These are phyloP conservation scores for Endogone sp. DNA, from an alignment of 192 early-diverging fungal species.

Conservation along the genomic window DNA sequence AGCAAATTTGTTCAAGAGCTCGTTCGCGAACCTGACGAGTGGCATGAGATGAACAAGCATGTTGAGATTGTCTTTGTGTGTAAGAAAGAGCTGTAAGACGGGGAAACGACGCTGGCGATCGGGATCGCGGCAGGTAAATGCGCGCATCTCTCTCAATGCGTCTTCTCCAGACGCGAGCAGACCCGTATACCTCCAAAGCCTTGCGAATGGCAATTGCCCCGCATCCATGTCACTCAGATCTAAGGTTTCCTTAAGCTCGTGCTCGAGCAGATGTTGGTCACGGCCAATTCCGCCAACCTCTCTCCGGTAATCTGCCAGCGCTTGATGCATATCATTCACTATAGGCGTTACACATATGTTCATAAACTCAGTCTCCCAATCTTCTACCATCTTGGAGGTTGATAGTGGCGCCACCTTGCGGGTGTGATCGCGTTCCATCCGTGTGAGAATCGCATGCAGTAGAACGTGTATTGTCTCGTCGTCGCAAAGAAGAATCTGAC, in stretches of 20 bases:
- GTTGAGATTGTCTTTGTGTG: conserved; percentile 4
- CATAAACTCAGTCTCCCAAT: conserved; percentile 6
- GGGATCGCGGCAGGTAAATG: conserved; percentile 5
- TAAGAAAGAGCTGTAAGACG: conserved; percentile 10
- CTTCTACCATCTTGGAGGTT: not conserved
- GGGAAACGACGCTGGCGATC: conserved; percentile 2
- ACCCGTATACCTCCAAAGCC: conserved; percentile 9
- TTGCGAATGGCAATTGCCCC: not conserved
- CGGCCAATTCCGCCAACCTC: not conserved
- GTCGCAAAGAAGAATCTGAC: not conserved
- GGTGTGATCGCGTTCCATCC: not conserved
- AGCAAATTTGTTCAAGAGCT: not conserved
- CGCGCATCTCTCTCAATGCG: not conserved
- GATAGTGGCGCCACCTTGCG: not conserved
- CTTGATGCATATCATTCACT: not conserved
- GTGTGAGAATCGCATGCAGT: conserved; percentile 8
- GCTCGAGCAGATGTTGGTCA: not conserved
- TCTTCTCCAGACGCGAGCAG: not conserved
- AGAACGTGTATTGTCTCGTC: conserved; percentile 13
- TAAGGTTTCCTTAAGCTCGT: conserved; percentile 10
- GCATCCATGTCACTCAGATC: conserved; percentile 2
- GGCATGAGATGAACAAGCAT: conserved; percentile 5
- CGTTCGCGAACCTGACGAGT: conserved; percentile 10
- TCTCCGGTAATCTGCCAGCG: not conserved
- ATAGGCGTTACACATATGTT: not conserved